Evolutionary conservation across 2,329 filamentous ascomycete species (phyloP), one percentile per base, ranked within the genome.

Genomic region (Xylariales sp.): DNA sequence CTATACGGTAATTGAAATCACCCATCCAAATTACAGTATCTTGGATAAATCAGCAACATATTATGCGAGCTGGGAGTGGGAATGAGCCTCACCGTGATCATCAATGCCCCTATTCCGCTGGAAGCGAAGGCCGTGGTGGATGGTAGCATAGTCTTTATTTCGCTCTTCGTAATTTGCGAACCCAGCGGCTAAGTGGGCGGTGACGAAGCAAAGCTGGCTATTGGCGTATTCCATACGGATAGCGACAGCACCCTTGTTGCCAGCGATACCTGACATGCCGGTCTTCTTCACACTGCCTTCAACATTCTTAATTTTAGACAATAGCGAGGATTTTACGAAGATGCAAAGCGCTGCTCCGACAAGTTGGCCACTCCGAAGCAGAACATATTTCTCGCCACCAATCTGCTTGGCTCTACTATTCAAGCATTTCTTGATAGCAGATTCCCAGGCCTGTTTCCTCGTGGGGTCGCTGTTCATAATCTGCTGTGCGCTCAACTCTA

Each of bases 401-500:
- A 75, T 68, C 41, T 69, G 69, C 28, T 75, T 73, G 14, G 88
- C 81, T 46, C 85, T 78, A 10, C 66, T 63, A 51, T 97, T 96
- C 27, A 98, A 64, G 12, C 83, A 88, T 31, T 70, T 71, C 47
- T 83, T 83, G 17, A 97, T 89, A 4, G 86, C 83, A 37, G 74
- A 67, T 58, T 98, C 93, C 93, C 93, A 98, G 15, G 83, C 67
- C 46, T 88, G 82, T 48, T 91, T 87, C 38, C 87, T 78, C 4
- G 82, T 80, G 1, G 93, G 93, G 57, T 98, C 91, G 43, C 90
- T 97, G 48, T 94, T 95, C 89, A 98, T 96, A 55, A 98, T 97
- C 55, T 98, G 93, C 59, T 97, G 91, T 13, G 94, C 93, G 51
- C 88, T 96, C 32, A 98, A 69, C 55, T 95, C 88, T n/a, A 98